These are phyloP conservation scores for Heliosperma pusillum DNA, from an alignment of 148 eudicot genomes.

Conservation along the genomic window DNA sequence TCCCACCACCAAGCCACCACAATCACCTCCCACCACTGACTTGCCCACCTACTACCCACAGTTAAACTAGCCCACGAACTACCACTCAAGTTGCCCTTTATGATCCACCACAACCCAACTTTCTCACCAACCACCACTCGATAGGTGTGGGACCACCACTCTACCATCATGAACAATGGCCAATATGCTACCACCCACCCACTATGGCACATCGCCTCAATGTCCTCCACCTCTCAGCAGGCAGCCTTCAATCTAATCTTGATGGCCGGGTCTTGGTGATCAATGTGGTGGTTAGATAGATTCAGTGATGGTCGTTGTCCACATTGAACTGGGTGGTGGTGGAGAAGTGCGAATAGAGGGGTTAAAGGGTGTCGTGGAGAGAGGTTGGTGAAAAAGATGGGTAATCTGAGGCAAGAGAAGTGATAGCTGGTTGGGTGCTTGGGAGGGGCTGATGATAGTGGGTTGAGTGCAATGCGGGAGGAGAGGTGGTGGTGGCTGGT, in stretches of 20 bases:
- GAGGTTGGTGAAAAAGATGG: too few species aligned
- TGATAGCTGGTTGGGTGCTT: too few species aligned
- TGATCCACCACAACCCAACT: not conserved
- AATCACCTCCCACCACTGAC: not conserved
- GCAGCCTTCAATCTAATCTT: not conserved
- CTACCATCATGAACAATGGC: not conserved
- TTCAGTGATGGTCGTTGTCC: not conserved
- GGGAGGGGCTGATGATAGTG: too few species aligned
- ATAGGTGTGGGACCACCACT: not conserved
- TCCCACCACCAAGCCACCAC: not conserved
- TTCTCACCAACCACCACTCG: not conserved
- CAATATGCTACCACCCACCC: not conserved
- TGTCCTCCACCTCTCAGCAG: not conserved
- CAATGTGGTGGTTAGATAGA: not conserved
- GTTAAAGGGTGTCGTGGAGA: too few species aligned
- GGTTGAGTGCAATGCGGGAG: too few species aligned
- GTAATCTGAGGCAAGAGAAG: too few species aligned
- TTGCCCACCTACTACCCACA: not conserved
- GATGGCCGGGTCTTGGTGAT: not conserved
- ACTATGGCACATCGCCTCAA: not conserved
- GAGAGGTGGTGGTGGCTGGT: not conserved
- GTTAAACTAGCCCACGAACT: not conserved
- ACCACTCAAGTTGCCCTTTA: not conserved
- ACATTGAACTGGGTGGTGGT: not conserved
- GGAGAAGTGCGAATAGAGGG: not conserved